These are phyloP conservation scores for Lipomyces oligophaga DNA, from an alignment of 805 yeast genomes.

Conservation along the genomic window DNA sequence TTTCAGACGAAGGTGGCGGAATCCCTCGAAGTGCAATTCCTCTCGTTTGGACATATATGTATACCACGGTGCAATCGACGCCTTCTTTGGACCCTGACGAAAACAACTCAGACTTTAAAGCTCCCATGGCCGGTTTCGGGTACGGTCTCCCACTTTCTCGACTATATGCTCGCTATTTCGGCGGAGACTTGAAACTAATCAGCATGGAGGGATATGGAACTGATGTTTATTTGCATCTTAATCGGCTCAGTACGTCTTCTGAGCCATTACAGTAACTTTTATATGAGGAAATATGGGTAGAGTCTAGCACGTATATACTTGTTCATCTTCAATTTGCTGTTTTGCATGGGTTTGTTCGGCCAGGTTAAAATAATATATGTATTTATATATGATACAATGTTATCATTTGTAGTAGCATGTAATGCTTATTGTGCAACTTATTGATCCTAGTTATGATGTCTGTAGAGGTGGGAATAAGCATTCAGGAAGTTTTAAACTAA, in stretches of 20 bases:
- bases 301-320: too few relatives aligned
- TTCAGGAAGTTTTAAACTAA: too few relatives aligned
- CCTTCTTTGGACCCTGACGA: constrained; percentile 61
- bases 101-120: constrained; percentile 63
- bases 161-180: constrained; percentile 82
- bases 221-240: constrained; percentile 82
- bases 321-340: too few relatives aligned
- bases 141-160: constrained; percentile 86
- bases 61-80: constrained; percentile 76
- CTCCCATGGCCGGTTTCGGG: constrained; percentile 94
- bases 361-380: neutral
- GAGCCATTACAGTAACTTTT: constrained; percentile 59
- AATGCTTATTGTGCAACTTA: too few relatives aligned
- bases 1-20: constrained; percentile 93
- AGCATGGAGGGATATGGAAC: constrained; percentile 93
- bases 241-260: constrained; percentile 66
- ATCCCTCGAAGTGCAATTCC: constrained; percentile 81
- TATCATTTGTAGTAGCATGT: too few relatives aligned
- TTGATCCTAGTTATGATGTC: too few relatives aligned
- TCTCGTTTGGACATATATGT: constrained; percentile 83
- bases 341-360: too few relatives aligned
- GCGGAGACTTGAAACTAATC: constrained; percentile 71
- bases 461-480: too few relatives aligned
- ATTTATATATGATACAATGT: too few relatives aligned
- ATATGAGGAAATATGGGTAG: too few relatives aligned